Evolutionary conservation across 768 basidiomycete genomes (phyloP).

Genomic region (Calocybe cyanea): DNA sequence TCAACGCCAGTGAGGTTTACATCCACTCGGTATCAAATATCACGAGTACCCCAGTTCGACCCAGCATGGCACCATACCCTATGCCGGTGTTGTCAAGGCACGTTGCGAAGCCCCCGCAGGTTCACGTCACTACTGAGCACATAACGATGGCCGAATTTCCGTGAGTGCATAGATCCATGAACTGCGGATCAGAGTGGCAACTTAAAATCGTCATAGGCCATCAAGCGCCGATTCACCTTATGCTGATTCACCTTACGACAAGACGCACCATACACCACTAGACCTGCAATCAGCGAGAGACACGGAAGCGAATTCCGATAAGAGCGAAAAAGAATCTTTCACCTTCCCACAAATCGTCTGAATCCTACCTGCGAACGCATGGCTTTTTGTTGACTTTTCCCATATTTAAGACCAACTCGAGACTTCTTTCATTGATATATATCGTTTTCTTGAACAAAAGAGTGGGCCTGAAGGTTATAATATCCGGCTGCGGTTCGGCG

Average conservation of each 20-base stretch:
- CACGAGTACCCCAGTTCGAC: slow-evolving; percentile 27
- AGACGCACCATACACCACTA: slow-evolving; percentile 21
- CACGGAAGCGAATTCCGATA: slow-evolving; percentile 23
- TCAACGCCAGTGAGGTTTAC: slow-evolving; percentile 41
- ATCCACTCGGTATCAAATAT: slow-evolving; percentile 42
- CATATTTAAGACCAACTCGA: neutral
- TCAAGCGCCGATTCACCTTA: slow-evolving; percentile 22
- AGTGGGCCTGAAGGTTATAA: neutral
- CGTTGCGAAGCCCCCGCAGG: slow-evolving; percentile 36
- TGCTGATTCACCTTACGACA: slow-evolving; percentile 26
- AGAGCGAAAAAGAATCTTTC: slow-evolving; percentile 22
- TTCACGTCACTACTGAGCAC: slow-evolving; percentile 58
- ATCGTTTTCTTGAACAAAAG: neutral
- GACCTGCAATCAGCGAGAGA: slow-evolving; percentile 26
- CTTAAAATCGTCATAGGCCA: slow-evolving; percentile 9
- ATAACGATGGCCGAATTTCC: slow-evolving; percentile 57
- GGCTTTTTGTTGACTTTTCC: neutral
- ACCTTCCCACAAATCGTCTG: slow-evolving; percentile 19
- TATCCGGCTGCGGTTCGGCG: too few relatives aligned
- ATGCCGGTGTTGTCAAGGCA: slow-evolving; percentile 28
- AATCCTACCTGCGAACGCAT: neutral
- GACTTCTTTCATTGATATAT: neutral
- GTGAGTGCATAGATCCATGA: slow-evolving; percentile 26
- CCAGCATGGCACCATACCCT: slow-evolving; percentile 22
- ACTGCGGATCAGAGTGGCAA: neutral